phyloP scores from a whole-genome alignment of 352 stramenopile species.

The Plasmopara viticola region DNA sequence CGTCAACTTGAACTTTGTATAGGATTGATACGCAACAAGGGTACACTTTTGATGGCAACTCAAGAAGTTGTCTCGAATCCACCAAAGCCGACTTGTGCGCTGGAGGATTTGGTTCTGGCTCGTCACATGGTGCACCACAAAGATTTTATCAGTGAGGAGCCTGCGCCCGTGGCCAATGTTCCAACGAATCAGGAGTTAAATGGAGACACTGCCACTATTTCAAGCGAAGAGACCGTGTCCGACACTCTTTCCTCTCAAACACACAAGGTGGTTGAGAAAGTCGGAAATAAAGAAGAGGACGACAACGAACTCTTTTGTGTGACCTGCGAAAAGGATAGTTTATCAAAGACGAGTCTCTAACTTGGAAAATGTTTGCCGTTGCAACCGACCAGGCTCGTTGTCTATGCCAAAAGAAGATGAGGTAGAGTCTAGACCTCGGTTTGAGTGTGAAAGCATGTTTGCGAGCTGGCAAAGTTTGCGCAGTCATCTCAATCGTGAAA shows the following conservation, averaged over 20 bases:
- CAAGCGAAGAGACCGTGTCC: constrained; percentile 9
- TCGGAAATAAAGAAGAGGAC: constrained; percentile 2
- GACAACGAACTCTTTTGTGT: background rate
- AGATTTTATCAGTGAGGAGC: constrained; percentile 8
- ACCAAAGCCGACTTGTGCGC: background rate
- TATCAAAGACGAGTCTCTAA: constrained; percentile 12
- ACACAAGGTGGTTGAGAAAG: background rate
- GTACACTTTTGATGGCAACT: constrained; percentile 7
- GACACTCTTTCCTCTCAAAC: constrained; percentile 14
- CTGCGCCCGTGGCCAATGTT: background rate
- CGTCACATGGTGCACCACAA: constrained; percentile 10
- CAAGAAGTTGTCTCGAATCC: constrained; percentile 10
- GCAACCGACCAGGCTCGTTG: constrained; percentile 4
- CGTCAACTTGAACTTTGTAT: too few species aligned
- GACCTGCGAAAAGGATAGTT: constrained; percentile 14
- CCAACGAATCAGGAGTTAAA: constrained; percentile 13
- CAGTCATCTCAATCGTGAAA: constrained; percentile 22
- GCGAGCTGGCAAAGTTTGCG: constrained; percentile 22
- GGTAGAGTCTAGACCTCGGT: constrained; percentile 19
- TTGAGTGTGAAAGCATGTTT: constrained; percentile 29
- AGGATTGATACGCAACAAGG: too few species aligned
- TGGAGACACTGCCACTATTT: background rate
- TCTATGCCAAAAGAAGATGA: constrained; percentile 6
- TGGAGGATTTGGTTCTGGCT: constrained; percentile 11
- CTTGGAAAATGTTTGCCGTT: constrained; percentile 8